Conservation (phyloP, 2,329 filamentous ascomycete genomes). For the Colletotrichum eleusines region DNA sequence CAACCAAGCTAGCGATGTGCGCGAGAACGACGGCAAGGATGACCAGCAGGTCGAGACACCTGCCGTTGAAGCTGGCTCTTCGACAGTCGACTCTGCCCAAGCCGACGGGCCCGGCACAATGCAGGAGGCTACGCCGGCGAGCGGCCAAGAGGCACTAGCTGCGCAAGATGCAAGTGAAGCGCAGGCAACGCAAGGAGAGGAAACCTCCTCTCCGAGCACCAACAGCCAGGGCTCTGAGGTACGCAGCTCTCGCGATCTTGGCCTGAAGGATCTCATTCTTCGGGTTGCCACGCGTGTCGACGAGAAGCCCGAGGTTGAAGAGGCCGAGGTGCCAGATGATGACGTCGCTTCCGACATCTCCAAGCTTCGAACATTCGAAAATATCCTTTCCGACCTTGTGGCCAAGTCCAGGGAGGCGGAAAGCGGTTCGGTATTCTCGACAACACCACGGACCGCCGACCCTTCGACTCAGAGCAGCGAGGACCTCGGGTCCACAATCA, state of each 20-base stretch:
- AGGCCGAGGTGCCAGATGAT: conserved; percentile 44
- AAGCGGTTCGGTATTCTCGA: background rate
- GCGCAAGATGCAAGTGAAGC: background rate
- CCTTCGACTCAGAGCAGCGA: background rate
- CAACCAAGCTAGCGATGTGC: conserved; percentile 40
- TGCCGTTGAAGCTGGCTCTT: background rate
- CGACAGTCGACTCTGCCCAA: background rate
- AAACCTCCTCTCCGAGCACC: background rate
- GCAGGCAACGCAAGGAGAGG: conserved; percentile 4
- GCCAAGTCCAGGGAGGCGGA: conserved; percentile 43
- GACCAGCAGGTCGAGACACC: background rate
- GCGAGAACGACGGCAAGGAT: conserved; percentile 54
- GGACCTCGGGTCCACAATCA: background rate
- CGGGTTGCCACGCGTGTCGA: conserved; percentile 62
- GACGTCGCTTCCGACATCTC: conserved; percentile 47
- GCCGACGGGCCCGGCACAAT: background rate
- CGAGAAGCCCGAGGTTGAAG: conserved; percentile 46
- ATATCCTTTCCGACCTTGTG: conserved; percentile 63
- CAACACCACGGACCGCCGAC: background rate
- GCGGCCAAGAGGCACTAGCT: background rate
- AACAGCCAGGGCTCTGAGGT: conserved; percentile 16
- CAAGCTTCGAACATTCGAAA: conserved; percentile 63
- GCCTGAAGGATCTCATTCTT: conserved; percentile 64
- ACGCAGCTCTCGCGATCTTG: conserved; percentile 33
- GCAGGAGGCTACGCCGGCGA: background rate